Evolutionary conservation across 768 basidiomycete species (phyloP).

Genomic region (Auricularia auricula-judae): DNA sequence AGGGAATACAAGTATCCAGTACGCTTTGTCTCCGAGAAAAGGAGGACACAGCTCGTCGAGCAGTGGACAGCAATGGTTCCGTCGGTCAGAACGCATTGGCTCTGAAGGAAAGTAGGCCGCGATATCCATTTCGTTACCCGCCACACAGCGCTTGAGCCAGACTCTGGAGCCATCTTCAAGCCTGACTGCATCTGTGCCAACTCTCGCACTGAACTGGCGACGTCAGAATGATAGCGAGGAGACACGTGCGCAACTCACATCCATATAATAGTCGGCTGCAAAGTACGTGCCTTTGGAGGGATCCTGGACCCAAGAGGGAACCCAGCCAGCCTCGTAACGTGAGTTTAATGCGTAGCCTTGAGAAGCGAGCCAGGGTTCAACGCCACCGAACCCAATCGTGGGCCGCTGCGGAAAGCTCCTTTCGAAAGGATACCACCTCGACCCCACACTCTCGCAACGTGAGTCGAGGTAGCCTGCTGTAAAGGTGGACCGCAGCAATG

Average conservation of each 20-base stretch:
- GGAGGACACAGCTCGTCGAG: slow-evolving; percentile 8
- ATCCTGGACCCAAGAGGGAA: slow-evolving; percentile 9
- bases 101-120: slow-evolving; percentile 5
- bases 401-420: background rate
- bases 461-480: background rate
- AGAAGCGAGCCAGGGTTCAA: background rate
- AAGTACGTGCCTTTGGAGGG: background rate
- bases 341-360: slow-evolving; percentile 11
- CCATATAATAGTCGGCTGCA: background rate
- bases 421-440: background rate
- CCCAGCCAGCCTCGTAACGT: slow-evolving; percentile 9
- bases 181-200: background rate
- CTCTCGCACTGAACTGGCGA: background rate
- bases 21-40: background rate
- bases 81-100: slow-evolving; percentile 7
- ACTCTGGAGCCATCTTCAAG: background rate
- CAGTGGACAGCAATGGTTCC: slow-evolving; percentile 13
- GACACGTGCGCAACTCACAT: background rate
- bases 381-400: background rate
- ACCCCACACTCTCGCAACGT: background rate
- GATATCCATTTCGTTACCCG: slow-evolving; percentile 4
- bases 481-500: background rate
- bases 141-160: background rate
- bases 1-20: slow-evolving; percentile 13
- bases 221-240: background rate